These are phyloP conservation scores for Ascocoryne sarcoides DNA, from an alignment of 2,329 filamentous ascomycete species.

Conservation along the genomic window DNA sequence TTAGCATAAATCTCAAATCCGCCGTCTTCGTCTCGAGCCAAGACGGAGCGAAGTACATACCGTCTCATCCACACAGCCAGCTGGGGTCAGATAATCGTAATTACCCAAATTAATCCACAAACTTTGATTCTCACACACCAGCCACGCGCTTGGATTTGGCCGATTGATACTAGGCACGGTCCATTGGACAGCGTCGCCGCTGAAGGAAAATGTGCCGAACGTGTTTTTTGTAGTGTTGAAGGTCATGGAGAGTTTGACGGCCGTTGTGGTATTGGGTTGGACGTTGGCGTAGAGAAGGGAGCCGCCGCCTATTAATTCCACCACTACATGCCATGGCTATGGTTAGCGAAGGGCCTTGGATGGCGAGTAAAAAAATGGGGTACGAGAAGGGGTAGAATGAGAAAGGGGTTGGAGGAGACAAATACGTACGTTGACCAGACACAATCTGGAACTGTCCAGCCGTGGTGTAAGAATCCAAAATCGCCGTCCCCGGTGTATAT, in stretches of 20 bases:
- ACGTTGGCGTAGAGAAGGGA: constrained; percentile 23
- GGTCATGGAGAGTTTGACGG: constrained; percentile 38
- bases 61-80: constrained; percentile 50
- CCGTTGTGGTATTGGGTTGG: constrained; percentile 33
- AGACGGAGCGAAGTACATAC: constrained; percentile 29
- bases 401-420: background rate
- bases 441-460: constrained; percentile 51
- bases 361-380: too few species aligned
- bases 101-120: constrained; percentile 52
- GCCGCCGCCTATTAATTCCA: constrained; percentile 36
- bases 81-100: constrained; percentile 48
- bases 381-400: too few species aligned
- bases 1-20: constrained; percentile 1
- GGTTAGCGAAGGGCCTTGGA: background rate
- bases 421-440: constrained; percentile 39
- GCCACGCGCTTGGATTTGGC: constrained; percentile 49
- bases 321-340: constrained; percentile 14
- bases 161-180: constrained; percentile 37
- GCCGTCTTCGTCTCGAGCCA: background rate
- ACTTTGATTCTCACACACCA: constrained; percentile 43
- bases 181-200: constrained; percentile 52
- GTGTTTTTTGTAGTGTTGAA: constrained; percentile 43
- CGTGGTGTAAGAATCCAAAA: constrained; percentile 41
- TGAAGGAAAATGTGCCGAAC: constrained; percentile 48
- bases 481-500: constrained; percentile 37